Percentiles rank a stretch among this genome's conserved stretches.
phyloP scores from a whole-genome alignment of 495 filamentous ascomycete genomes.

The Rostrohypoxylon terebratum region DNA sequence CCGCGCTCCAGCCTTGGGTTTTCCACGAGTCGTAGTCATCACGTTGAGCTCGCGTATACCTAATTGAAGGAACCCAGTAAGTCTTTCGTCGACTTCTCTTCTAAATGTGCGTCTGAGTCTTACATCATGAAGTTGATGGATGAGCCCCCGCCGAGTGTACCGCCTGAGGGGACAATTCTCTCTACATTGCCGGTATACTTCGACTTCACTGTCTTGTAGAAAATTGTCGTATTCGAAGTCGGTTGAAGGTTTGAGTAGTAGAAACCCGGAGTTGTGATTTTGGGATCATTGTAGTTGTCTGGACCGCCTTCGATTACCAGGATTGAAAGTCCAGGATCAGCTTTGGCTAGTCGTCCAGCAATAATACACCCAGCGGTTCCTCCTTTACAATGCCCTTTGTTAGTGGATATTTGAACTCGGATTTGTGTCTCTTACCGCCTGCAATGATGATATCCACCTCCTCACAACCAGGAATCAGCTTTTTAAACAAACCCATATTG shows the following conservation, averaged over 20 bases:
- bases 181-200: conserved; percentile 60
- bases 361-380: conserved; percentile 59
- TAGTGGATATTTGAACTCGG: neutral
- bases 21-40: conserved; percentile 66
- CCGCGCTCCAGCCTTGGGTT: conserved; percentile 62
- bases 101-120: neutral
- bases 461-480: conserved; percentile 42
- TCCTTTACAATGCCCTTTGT: conserved; percentile 39
- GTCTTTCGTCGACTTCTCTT: neutral
- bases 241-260: conserved; percentile 52
- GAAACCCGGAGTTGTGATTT: conserved; percentile 50
- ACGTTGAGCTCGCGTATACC: conserved; percentile 52
- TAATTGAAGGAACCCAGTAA: conserved; percentile 9
- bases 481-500: conserved; percentile 53
- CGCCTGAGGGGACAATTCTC: conserved; percentile 63
- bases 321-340: conserved; percentile 55
- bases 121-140: conserved; percentile 72
- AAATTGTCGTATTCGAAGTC: conserved; percentile 50
- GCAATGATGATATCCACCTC: conserved; percentile 58
- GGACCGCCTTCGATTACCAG: conserved; percentile 56
- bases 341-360: conserved; percentile 56
- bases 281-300: conserved; percentile 53
- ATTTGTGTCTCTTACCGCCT: conserved; percentile 45
- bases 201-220: conserved; percentile 50
- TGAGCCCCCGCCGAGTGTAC: conserved; percentile 68